phyloP scores from a whole-genome alignment of 495 filamentous ascomycete genomes.

The Xylaria grammica region DNA sequence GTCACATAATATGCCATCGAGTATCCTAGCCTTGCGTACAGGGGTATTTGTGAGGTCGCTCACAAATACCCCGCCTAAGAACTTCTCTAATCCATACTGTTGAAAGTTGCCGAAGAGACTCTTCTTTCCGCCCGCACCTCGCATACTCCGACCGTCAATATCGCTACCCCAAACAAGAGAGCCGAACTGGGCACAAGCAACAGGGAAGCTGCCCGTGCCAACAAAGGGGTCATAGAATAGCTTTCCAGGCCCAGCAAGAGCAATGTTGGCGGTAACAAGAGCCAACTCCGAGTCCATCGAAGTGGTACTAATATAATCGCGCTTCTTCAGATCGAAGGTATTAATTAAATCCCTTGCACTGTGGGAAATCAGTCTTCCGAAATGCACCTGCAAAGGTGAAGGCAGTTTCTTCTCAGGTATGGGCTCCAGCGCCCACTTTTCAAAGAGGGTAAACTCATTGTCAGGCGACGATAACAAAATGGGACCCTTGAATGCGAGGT shows the following conservation, averaged over 20 bases:
- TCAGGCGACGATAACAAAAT: conserved; percentile 76
- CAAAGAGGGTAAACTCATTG: conserved; percentile 76
- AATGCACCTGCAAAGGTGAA: conserved; percentile 66
- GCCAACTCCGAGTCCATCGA: conserved; percentile 96
- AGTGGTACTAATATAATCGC: conserved; percentile 90
- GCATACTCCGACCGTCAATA: conserved; percentile 87
- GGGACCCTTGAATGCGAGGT: conserved; percentile 75
- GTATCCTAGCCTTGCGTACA: conserved; percentile 62
- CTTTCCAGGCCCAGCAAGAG: conserved; percentile 79
- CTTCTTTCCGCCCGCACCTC: conserved; percentile 62
- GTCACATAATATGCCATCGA: conserved; percentile 96
- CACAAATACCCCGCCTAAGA: conserved; percentile 77
- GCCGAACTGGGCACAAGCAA: conserved; percentile 89
- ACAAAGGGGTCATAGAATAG: conserved; percentile 93
- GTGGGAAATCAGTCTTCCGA: conserved; percentile 70
- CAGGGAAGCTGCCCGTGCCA: conserved; percentile 87
- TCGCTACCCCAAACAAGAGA: conserved; percentile 81
- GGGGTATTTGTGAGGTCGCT: conserved; percentile 91
- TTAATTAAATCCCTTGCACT: conserved; percentile 69
- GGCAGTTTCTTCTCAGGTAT: conserved; percentile 41
- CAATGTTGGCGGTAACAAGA: conserved; percentile 90
- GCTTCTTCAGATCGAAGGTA: conserved; percentile 88
- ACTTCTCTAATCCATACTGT: conserved; percentile 73
- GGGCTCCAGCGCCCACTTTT: conserved; percentile 69
- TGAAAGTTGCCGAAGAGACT: conserved; percentile 75